Evolutionary conservation across 2,329 filamentous ascomycete species (phyloP), one percentile per base, ranked within the genome.

Genomic region (Colletotrichum tropicale): DNA sequence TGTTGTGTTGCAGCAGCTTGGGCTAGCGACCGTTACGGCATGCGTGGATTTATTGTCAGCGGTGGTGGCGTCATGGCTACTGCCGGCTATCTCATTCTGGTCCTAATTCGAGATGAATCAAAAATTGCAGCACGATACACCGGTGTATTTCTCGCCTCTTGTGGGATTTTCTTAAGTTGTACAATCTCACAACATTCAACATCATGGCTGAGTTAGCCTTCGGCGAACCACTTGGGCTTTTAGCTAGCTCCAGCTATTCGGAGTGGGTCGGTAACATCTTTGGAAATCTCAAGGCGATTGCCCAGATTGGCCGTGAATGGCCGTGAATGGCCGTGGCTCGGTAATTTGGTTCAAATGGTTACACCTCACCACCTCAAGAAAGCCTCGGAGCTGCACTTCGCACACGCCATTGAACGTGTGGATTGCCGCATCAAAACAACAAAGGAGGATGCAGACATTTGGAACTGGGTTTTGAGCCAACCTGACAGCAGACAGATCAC

Each of bases 71-170:
- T 55, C 4, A 65, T 84, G 0, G 82, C 80, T 1, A 77, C 78
- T 32, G 76, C 81, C 5, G 86, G 85, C 0, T 87, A 86, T 43
- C 71, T 77, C 5, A 70, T 81, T 16, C 71, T 80, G 6, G 78
- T 78, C 12, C 68, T 80, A 26, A 77, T 82, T 28, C 36, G 79
- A 64, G 78, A 64, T 36, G 61, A 64, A 28, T 58, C 24, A 26
- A 28, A 15, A 26, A 6, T 26, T 28, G 24, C 55, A 7, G 16
- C 24, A 28, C 80, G 86, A 7, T 87, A 87, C 77, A 76, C 81
- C 0, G 86, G 82, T 1, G 78, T 85, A 0, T 87, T 80, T 77
- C 79, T 87, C 24, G 85, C 85, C 1, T 78, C 79, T 1, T 77
- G 79, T n/a, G 84, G 84, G 2, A 78, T 83, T 2, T 85, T 84